Percentiles rank a stretch among this genome's conserved stretches.
Conservation (phyloP, 345 rosid species). For the Eucalyptus decipiens region DNA sequence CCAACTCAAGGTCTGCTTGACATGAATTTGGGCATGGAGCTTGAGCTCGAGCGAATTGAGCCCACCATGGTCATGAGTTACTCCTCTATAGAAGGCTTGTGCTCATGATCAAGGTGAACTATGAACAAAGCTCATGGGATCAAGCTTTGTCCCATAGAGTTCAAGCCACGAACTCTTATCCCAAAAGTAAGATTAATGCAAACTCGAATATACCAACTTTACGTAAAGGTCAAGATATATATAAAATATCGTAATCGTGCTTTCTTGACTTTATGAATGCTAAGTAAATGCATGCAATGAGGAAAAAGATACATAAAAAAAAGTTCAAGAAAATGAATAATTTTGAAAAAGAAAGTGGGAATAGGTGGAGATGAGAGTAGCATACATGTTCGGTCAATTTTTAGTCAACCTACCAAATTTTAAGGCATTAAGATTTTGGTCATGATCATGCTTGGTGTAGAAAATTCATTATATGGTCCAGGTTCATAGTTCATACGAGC, state of each 20-base stretch:
- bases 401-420: not conserved
- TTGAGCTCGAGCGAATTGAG: too few relatives aligned
- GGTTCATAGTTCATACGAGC: not conserved
- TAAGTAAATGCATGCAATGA: not conserved
- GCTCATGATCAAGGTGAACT: too few relatives aligned
- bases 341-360: not conserved
- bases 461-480: not conserved
- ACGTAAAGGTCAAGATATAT: too few relatives aligned
- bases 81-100: too few relatives aligned
- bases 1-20: too few relatives aligned
- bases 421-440: not conserved
- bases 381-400: not conserved
- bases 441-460: not conserved
- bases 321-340: not conserved
- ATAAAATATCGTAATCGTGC: fast-evolving
- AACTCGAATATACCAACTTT: too few relatives aligned
- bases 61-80: too few relatives aligned
- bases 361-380: not conserved
- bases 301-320: not conserved
- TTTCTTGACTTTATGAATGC: not conserved
- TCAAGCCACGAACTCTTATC: too few relatives aligned
- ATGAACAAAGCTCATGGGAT: too few relatives aligned
- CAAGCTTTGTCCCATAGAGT: too few relatives aligned
- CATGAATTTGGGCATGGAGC: too few relatives aligned
- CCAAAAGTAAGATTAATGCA: too few relatives aligned